Percentiles rank a stretch among this genome's conserved stretches.
phyloP scores from a whole-genome alignment of 2,329 filamentous ascomycete species.

The Trichoderma atrobrunneum region DNA sequence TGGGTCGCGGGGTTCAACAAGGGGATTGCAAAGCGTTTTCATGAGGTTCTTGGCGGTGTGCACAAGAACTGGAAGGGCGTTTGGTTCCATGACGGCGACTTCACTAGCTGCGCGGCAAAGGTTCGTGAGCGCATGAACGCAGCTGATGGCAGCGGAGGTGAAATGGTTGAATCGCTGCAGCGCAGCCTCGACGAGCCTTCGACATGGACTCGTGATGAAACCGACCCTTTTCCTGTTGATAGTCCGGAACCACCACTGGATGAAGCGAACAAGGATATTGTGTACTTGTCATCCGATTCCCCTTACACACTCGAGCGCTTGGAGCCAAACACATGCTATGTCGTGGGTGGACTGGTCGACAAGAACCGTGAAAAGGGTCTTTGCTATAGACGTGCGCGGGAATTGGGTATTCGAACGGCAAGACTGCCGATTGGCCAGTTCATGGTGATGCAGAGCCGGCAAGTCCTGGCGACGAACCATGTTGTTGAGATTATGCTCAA shows the following conservation, averaged over 20 bases:
- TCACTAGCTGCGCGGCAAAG: slow-evolving; percentile 63
- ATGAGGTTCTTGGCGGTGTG: slow-evolving; percentile 67
- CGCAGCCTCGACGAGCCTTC: slow-evolving; percentile 31
- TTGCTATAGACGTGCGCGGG: slow-evolving; percentile 78
- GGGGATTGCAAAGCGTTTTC: slow-evolving; percentile 72
- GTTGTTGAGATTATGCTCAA: slow-evolving; percentile 94
- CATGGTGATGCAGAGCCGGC: slow-evolving; percentile 82
- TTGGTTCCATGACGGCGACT: slow-evolving; percentile 70
- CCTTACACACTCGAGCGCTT: slow-evolving; percentile 77
- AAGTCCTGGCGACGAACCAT: slow-evolving; percentile 90
- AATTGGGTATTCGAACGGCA: slow-evolving; percentile 77
- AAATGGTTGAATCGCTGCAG: slow-evolving; percentile 58
- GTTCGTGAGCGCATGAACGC: slow-evolving; percentile 65
- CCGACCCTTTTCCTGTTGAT: slow-evolving; percentile 34
- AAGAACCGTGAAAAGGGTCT: slow-evolving; percentile 95
- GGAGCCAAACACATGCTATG: slow-evolving; percentile 84
- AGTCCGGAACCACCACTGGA: slow-evolving; percentile 33
- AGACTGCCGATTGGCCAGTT: slow-evolving; percentile 94
- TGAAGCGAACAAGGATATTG: slow-evolving; percentile 48
- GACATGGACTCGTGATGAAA: slow-evolving; percentile 33
- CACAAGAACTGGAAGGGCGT: slow-evolving; percentile 80
- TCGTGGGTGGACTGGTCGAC: slow-evolving; percentile 92
- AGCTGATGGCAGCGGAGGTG: slow-evolving; percentile 43
- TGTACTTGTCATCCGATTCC: slow-evolving; percentile 94
- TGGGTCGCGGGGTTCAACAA: slow-evolving; percentile 77